Percentiles rank a stretch among this genome's conserved stretches.
phyloP scores from a whole-genome alignment of 1,139 yeast genomes.

The Spathaspora jeffriesii region DNA sequence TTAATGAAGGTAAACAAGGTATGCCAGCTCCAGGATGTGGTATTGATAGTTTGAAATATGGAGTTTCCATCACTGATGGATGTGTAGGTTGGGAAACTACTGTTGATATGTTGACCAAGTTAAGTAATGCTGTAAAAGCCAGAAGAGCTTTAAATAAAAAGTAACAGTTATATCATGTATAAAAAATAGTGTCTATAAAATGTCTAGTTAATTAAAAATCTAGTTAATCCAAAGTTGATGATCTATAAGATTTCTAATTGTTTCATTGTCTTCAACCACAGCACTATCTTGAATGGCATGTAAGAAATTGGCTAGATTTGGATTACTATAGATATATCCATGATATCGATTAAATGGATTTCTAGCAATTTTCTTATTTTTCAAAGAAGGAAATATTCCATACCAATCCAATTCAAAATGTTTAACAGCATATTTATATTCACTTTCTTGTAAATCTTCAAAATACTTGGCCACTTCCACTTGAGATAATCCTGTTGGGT shows the following conservation, averaged over 20 bases:
- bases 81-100: constrained; percentile 93
- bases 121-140: constrained; percentile 78
- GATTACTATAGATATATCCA: constrained; percentile 36
- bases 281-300: constrained; percentile 12
- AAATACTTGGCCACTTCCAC: constrained; percentile 31
- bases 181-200: background rate
- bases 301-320: constrained; percentile 22
- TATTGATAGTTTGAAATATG: constrained; percentile 73
- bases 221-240: constrained; percentile 10
- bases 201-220: background rate
- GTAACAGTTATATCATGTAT: constrained; percentile 2
- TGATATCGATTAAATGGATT: constrained; percentile 61
- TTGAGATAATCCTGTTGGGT: constrained; percentile 31
- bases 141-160: constrained; percentile 53
- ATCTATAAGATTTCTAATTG: constrained; percentile 12
- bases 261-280: background rate
- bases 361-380: constrained; percentile 47
- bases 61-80: constrained; percentile 95
- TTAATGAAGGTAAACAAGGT: constrained; percentile 91
- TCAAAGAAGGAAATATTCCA: constrained; percentile 47
- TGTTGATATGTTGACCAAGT: constrained; percentile 63
- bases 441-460: constrained; percentile 45
- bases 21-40: constrained; percentile 72
- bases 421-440: constrained; percentile 54
- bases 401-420: constrained; percentile 62